phyloP scores from a whole-genome alignment of 768 basidiomycete species.

The Suillus subaureus region DNA sequence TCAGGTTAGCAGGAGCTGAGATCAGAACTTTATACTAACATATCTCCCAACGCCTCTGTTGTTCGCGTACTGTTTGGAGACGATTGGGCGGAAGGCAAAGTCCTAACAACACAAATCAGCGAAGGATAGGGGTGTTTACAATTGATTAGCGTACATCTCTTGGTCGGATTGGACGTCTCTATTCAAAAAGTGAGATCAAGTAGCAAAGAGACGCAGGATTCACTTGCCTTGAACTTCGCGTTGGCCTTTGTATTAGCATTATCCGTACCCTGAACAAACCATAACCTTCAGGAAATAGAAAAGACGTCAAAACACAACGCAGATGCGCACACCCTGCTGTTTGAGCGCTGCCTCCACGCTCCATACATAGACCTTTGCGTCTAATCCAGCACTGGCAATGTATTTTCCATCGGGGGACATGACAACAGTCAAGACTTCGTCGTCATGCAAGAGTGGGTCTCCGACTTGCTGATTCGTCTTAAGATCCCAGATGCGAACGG shows the following conservation, averaged over 20 bases:
- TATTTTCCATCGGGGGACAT: background rate
- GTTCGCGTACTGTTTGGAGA: constrained; percentile 9
- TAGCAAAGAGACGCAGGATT: too few species aligned
- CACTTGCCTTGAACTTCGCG: background rate
- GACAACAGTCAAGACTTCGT: background rate
- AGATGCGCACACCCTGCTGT: background rate
- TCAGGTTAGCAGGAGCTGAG: background rate
- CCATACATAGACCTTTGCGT: background rate
- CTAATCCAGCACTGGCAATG: background rate
- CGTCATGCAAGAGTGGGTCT: background rate
- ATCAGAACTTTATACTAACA: background rate
- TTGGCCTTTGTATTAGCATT: background rate
- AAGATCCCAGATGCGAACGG: background rate
- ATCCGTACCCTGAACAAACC: too few species aligned
- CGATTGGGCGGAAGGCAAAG: background rate
- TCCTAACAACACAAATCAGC: background rate
- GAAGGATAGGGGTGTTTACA: background rate
- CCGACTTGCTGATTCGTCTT: background rate
- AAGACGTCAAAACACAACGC: too few species aligned
- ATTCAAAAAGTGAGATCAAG: background rate
- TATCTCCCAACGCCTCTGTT: constrained; percentile 16
- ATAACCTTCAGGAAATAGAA: too few species aligned
- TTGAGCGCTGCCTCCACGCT: background rate
- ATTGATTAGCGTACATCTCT: background rate
- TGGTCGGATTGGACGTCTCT: background rate